Base-by-base conservation (phyloP, 2,329 filamentous ascomycete genomes). In the Hortaea werneckii region DNA sequence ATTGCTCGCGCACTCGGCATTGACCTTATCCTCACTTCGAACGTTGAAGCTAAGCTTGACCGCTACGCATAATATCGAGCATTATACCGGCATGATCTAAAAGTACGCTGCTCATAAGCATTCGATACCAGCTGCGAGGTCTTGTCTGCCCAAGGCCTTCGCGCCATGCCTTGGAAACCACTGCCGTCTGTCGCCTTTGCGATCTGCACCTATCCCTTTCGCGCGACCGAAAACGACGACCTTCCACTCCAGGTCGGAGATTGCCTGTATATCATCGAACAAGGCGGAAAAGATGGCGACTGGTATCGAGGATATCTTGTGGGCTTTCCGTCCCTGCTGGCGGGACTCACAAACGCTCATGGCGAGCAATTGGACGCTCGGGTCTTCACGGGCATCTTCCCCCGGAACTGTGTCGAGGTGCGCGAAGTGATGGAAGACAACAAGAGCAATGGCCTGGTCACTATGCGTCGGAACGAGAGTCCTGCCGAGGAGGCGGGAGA, bases 341-440 rank as follows among this genome's bases (percentile, higher is more conserved):
- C 92, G 12, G 92, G 90, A 41, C 72, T 98, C 64, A 96, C 88
- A 8, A 90, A 85, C 50, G 81, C 85, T 58, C 90, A 88, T 65
- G 90, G 92, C 41, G 87, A 95, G 66, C 94, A 89, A 0, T 80
- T 96, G 29, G 90, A 96, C 69, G 88, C 90, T 49, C 82, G 92
- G 54, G 92, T 98, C 48, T 98, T 96, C 64, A 95, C 89, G n/a
- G 92, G 92, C 58, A 94, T 98, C 59, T 98, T 98, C 62, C 92
- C 92, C 8, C 79, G 85, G 54, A 92, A 83, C 64, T 98, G 90
- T 58, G 90, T 98, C 47, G 88, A 98, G 67, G 83, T 98, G 48
- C 82, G 90, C 54, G 92, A 98, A 69, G 81, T 95, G 45, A 76
- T 98, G 32, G 88, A 52, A 13, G 54, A 52, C n/a, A 70, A 73